These are phyloP conservation scores for Mucor sp. DNA, from an alignment of 371 early-diverging fungal species.

Conservation along the genomic window DNA sequence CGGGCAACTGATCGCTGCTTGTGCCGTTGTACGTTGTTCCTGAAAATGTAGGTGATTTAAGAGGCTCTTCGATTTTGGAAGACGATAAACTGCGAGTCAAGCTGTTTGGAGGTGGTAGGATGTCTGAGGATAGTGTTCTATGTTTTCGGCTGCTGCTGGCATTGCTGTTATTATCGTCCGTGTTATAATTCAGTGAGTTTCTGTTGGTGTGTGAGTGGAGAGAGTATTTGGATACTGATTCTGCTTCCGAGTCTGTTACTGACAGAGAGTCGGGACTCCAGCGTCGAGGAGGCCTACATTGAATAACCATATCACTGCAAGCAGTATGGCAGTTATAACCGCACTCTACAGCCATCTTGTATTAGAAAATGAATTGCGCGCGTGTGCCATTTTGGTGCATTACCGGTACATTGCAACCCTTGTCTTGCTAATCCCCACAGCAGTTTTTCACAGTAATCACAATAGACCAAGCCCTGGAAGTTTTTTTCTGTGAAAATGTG, in stretches of 20 bases:
- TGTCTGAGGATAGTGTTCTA: slow-evolving; percentile 7
- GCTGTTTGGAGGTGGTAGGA: slow-evolving; percentile 1
- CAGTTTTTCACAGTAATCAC: slow-evolving; percentile 59
- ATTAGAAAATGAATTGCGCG: background rate
- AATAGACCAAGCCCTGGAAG: slow-evolving; percentile 59
- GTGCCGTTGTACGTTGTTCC: slow-evolving; percentile 7
- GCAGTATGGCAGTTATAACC: slow-evolving; percentile 40
- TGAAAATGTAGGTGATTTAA: slow-evolving; percentile 31
- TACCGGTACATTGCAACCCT: slow-evolving; percentile 58
- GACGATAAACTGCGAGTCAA: background rate
- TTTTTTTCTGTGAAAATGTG: slow-evolving; percentile 53
- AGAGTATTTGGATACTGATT: slow-evolving; percentile 40
- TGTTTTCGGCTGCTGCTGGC: slow-evolving; percentile 5
- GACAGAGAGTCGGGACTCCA: slow-evolving; percentile 42
- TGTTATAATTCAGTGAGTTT: slow-evolving; percentile 6
- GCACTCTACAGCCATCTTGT: slow-evolving; percentile 24
- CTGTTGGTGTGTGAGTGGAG: slow-evolving; percentile 8
- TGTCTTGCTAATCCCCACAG: slow-evolving; percentile 63
- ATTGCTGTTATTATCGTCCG: slow-evolving; percentile 8
- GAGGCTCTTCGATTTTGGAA: slow-evolving; percentile 8
- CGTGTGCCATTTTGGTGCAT: background rate
- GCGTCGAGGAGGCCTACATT: slow-evolving; percentile 37
- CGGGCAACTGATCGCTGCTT: background rate
- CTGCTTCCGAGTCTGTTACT: slow-evolving; percentile 50
- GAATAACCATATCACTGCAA: slow-evolving; percentile 43